Conservation (phyloP, 23 red algal genomes). For the Cyanidium caldarium region DNA sequence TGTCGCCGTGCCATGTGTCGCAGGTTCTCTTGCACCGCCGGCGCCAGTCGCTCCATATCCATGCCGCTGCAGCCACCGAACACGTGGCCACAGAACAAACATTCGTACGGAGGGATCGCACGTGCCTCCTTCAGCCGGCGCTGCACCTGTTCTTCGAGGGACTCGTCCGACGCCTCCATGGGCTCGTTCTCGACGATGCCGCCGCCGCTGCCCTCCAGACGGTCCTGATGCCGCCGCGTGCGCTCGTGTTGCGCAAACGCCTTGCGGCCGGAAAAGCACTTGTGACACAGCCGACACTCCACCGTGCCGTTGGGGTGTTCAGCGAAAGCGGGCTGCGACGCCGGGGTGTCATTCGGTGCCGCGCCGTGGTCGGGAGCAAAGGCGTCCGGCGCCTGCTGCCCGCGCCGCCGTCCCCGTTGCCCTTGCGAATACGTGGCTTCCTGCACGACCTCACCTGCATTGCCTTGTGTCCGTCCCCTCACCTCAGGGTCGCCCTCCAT, state of each 20-base stretch:
- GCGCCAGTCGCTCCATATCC: too few species aligned
- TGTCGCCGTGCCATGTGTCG: constrained; percentile 32
- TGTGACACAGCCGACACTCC: constrained; percentile 45
- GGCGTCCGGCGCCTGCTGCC: neutral
- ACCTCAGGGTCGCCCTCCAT: neutral
- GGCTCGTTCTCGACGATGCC: neutral
- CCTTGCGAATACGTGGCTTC: too few species aligned
- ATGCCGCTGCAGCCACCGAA: too few species aligned
- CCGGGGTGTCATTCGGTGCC: too few species aligned
- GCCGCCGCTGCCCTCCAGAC: neutral
- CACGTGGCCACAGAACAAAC: constrained; percentile 50
- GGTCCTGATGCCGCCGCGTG: constrained; percentile 47
- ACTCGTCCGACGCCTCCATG: constrained; percentile 9
- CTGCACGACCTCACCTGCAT: neutral
- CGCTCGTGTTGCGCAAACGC: constrained; percentile 56
- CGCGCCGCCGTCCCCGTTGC: too few species aligned
- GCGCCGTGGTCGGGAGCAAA: neutral
- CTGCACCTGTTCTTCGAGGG: constrained; percentile 12
- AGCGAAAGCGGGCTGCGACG: too few species aligned
- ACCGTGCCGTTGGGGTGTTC: neutral
- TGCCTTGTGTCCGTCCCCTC: neutral
- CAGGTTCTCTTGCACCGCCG: constrained; percentile 24
- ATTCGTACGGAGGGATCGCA: neutral
- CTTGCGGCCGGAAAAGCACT: constrained; percentile 52
- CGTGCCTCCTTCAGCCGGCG: constrained; percentile 14